Percentiles rank a stretch among this genome's conserved stretches.
phyloP scores from a whole-genome alignment of 2,329 filamentous ascomycete genomes.

The Sclerotinia borealis region DNA sequence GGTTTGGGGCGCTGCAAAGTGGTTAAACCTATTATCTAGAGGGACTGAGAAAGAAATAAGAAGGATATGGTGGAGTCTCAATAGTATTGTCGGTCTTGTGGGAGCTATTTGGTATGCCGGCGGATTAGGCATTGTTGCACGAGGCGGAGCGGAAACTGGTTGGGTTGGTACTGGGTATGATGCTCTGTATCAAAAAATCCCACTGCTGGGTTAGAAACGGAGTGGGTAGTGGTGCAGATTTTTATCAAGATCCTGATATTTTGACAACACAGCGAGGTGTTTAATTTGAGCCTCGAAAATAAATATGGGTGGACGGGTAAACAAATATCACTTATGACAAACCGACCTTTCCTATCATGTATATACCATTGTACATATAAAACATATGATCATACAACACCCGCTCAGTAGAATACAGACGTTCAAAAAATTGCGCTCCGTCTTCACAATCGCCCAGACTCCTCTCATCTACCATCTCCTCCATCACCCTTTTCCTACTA shows the following conservation, averaged over 20 bases:
- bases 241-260: neutral
- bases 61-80: slow-evolving; percentile 65
- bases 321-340: neutral
- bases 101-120: slow-evolving; percentile 74
- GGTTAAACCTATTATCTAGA: slow-evolving; percentile 60
- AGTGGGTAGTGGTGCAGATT: neutral
- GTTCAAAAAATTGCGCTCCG: no score
- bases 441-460: neutral
- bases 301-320: neutral
- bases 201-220: slow-evolving; percentile 40
- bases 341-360: neutral
- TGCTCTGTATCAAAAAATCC: slow-evolving; percentile 58
- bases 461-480: neutral
- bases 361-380: neutral
- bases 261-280: slow-evolving; percentile 1
- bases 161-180: slow-evolving; percentile 82
- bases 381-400: neutral
- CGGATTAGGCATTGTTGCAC: slow-evolving; percentile 70
- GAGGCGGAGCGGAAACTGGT: slow-evolving; percentile 61
- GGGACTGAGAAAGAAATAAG: slow-evolving; percentile 50
- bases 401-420: neutral
- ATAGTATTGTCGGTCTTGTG: slow-evolving; percentile 53
- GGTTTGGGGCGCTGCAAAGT: slow-evolving; percentile 79
- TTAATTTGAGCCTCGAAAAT: neutral
- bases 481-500: neutral